Percentiles rank a stretch among this genome's conserved stretches.
These are phyloP conservation scores for Westerdykella sp. DNA, from an alignment of 2,329 filamentous ascomycete species.

Conservation along the genomic window DNA sequence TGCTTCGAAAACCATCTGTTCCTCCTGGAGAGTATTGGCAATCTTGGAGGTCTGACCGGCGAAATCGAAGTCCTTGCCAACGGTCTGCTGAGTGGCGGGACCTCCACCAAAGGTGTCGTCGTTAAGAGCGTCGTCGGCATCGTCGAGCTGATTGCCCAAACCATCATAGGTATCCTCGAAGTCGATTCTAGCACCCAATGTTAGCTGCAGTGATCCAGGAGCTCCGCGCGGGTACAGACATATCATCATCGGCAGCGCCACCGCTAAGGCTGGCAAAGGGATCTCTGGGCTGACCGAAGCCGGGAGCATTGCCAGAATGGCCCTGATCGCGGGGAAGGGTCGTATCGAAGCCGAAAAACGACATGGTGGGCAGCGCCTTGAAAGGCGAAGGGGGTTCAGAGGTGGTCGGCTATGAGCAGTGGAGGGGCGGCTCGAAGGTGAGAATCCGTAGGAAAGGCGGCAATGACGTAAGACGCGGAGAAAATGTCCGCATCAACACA, in stretches of 20 bases:
- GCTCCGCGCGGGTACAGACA: constrained; percentile 38
- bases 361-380: constrained; percentile 52
- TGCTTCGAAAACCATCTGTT: constrained; percentile 76
- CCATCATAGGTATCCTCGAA: constrained; percentile 98
- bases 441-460: background rate
- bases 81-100: constrained; percentile 45
- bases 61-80: constrained; percentile 96
- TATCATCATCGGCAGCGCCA: constrained; percentile 51
- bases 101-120: constrained; percentile 77
- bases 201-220: constrained; percentile 37
- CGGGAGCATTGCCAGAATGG: constrained; percentile 63
- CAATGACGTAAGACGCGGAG: background rate
- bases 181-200: constrained; percentile 56
- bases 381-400: background rate
- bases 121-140: constrained; percentile 90
- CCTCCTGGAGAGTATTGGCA: constrained; percentile 78
- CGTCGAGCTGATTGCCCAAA: constrained; percentile 81
- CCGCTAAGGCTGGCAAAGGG: constrained; percentile 77
- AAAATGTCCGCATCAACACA: background rate
- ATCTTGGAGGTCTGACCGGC: constrained; percentile 88
- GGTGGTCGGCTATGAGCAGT: background rate
- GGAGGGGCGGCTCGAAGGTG: background rate
- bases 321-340: constrained; percentile 56
- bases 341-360: constrained; percentile 85
- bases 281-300: constrained; percentile 78